phyloP scores from a whole-genome alignment of 148 eudicot genomes.

The Cornus controversa region DNA sequence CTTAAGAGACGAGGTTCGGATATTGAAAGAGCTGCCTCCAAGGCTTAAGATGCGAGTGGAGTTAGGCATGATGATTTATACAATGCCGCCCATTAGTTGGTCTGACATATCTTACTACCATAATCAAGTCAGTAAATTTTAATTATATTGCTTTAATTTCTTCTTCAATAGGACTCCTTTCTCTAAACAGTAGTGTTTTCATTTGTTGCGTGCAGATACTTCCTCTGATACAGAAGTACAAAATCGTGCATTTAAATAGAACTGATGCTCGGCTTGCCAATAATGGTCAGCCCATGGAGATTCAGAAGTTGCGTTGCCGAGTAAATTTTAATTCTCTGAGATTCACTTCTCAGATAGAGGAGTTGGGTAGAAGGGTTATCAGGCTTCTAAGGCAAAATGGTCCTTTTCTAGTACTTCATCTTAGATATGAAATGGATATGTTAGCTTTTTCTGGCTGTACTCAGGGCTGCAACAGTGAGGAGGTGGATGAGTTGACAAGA shows the following conservation, averaged over 20 bases:
- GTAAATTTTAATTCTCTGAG: slow-evolving; percentile 42
- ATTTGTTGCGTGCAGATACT: slow-evolving; percentile 39
- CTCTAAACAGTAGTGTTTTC: not conserved
- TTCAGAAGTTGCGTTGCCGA: slow-evolving; percentile 53
- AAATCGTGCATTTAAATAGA: slow-evolving; percentile 51
- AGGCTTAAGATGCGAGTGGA: slow-evolving; percentile 46
- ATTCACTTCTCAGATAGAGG: slow-evolving; percentile 54
- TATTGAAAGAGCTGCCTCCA: slow-evolving; percentile 50
- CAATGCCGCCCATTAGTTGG: slow-evolving; percentile 62
- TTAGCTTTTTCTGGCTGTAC: slow-evolving; percentile 59
- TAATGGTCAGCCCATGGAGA: slow-evolving; percentile 45
- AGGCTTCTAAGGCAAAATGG: slow-evolving; percentile 44
- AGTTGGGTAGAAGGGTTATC: slow-evolving; percentile 49
- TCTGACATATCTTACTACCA: slow-evolving; percentile 53
- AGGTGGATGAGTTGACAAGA: slow-evolving; percentile 50
- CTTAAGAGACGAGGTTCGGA: slow-evolving; percentile 50
- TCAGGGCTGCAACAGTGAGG: slow-evolving; percentile 50
- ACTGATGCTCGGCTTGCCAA: slow-evolving; percentile 60
- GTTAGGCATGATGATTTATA: slow-evolving; percentile 32
- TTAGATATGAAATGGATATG: slow-evolving; percentile 67
- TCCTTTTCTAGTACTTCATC: slow-evolving; percentile 54
- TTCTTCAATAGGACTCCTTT: not conserved
- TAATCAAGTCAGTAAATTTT: slow-evolving; percentile 22
- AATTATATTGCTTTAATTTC: not conserved
- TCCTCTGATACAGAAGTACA: slow-evolving; percentile 50